Conservation (phyloP, 331 rosid genomes). For the Cucumis variabilis region DNA sequence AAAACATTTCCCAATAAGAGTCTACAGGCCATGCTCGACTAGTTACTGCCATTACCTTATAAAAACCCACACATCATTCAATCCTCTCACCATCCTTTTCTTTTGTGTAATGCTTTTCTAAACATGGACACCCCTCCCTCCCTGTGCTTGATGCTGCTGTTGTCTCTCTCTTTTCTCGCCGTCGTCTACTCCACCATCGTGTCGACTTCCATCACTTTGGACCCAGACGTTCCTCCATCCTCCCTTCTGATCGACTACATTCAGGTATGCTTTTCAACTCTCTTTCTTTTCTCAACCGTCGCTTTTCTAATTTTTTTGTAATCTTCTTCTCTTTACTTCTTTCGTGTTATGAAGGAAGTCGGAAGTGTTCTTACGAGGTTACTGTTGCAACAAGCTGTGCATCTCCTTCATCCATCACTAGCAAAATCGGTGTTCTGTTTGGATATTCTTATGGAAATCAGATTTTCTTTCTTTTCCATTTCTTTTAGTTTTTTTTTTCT, state of each 20-base stretch:
- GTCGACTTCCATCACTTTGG: conserved; percentile 16
- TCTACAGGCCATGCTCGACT: not conserved
- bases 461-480: conserved; percentile 40
- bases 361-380: conserved; percentile 60
- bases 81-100: not conserved
- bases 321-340: not conserved
- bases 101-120: not conserved
- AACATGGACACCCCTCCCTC: not conserved
- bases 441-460: conserved; percentile 84
- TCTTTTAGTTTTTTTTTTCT: not conserved
- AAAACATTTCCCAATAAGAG: not conserved
- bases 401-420: conserved; percentile 54
- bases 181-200: conserved; percentile 41
- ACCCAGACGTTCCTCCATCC: conserved; percentile 44
- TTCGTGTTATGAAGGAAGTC: conserved; percentile 35
- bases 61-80: not conserved
- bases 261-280: conserved; percentile 41
- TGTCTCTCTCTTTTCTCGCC: conserved; percentile 41
- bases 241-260: conserved; percentile 65
- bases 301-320: not conserved
- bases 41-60: not conserved
- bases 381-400: conserved; percentile 69
- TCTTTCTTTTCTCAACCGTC: not conserved
- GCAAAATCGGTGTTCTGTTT: conserved; percentile 66
- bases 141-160: conserved; percentile 14